Evolutionary conservation across 1,139 yeast genomes (phyloP).

Genomic region (Sugiyamaella xylanicola): DNA sequence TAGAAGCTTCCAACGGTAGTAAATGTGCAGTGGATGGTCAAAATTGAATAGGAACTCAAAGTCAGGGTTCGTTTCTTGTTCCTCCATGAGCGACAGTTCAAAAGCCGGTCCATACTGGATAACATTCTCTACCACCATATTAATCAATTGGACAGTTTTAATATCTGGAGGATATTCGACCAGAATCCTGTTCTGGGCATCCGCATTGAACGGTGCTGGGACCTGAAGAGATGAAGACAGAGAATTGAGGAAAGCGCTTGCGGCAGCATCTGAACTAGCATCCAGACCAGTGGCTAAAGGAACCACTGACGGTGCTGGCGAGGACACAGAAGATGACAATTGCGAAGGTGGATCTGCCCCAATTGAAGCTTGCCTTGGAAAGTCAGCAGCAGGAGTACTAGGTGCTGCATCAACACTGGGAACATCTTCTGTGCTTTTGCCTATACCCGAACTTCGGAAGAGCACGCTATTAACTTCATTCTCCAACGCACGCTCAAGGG

Average conservation of each 20-base stretch:
- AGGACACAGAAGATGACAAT: not conserved
- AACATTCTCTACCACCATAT: conserved; percentile 33
- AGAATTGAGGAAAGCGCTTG: not conserved
- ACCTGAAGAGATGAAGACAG: not conserved
- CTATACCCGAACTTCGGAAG: no score
- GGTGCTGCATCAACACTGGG: no score
- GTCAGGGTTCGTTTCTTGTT: conserved; percentile 31
- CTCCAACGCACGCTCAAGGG: conserved; percentile 1
- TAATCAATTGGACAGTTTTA: conserved; percentile 27
- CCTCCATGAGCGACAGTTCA: conserved; percentile 34
- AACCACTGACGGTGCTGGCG: not conserved
- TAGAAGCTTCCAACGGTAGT: conserved; percentile 34
- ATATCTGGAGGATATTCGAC: conserved; percentile 22
- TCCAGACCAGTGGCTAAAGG: not conserved
- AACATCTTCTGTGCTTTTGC: no score
- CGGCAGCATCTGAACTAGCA: not conserved
- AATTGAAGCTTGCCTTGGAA: no score
- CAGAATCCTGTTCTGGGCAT: not conserved
- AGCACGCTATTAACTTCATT: not conserved
- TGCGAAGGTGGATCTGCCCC: no score
- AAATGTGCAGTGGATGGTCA: conserved; percentile 27
- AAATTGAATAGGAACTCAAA: conserved; percentile 35
- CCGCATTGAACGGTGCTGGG: not conserved
- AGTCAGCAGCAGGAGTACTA: no score
- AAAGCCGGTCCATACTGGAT: conserved; percentile 33